These are phyloP conservation scores for Sinapis alba DNA, from an alignment of 441 rosid species.

Conservation along the genomic window DNA sequence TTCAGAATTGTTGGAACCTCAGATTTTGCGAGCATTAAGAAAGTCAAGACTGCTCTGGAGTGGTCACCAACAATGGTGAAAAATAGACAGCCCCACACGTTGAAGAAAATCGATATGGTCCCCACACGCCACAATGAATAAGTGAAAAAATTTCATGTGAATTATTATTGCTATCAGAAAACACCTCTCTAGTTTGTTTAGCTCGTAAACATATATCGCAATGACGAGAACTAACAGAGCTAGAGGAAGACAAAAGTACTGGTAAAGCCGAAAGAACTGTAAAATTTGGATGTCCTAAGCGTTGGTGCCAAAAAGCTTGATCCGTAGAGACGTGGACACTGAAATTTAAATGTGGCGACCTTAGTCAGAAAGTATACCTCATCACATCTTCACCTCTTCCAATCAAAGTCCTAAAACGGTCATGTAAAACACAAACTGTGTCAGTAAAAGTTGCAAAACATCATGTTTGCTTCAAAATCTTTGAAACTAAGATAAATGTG, in stretches of 20 bases:
- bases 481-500: not conserved
- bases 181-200: not conserved
- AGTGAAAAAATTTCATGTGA: not conserved
- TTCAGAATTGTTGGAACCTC: not conserved
- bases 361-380: not conserved
- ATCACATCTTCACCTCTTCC: not conserved
- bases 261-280: not conserved
- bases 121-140: not conserved
- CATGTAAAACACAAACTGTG: not conserved
- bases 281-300: not conserved
- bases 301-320: not conserved
- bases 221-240: not conserved
- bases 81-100: not conserved
- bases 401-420: not conserved
- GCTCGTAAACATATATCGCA: not conserved
- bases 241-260: too few relatives aligned
- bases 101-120: not conserved
- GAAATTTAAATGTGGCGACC: not conserved
- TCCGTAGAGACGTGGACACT: not conserved
- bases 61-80: not conserved
- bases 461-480: not conserved
- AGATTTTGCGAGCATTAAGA: not conserved
- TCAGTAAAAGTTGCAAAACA: not conserved
- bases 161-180: not conserved
- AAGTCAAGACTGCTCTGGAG: not conserved